Evolutionary conservation across 208 protist species (phyloP).

Genomic region (Leptomonas pyrrhocoris): DNA sequence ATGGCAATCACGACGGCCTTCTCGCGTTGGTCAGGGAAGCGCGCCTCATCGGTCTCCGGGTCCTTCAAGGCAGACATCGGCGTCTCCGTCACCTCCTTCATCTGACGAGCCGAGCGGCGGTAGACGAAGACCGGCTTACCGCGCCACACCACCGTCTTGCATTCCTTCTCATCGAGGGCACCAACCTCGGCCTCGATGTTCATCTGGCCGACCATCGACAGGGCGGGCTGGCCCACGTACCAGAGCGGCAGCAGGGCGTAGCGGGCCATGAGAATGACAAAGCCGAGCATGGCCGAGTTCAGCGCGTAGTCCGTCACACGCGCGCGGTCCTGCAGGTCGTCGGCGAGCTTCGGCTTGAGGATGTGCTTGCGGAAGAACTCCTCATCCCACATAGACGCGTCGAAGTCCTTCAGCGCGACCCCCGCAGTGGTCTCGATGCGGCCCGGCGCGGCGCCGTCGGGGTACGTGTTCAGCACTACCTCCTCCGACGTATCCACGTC

Average conservation of each 20-base stretch:
- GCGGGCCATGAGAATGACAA: conserved; percentile 83
- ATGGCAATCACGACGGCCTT: conserved; percentile 97
- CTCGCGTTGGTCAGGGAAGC: conserved; percentile 89
- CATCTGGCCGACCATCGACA: conserved; percentile 95
- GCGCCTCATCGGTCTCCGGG: conserved; percentile 93
- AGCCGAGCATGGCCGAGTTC: conserved; percentile 83
- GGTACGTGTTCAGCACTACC: conserved; percentile 93
- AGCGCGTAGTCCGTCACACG: conserved; percentile 90
- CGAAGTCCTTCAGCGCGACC: conserved; percentile 85
- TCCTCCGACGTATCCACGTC: conserved; percentile 81
- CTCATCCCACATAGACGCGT: conserved; percentile 90
- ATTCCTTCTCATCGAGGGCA: conserved; percentile 89
- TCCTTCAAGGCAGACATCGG: conserved; percentile 93
- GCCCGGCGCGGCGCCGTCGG: conserved; percentile 67
- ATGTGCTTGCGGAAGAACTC: conserved; percentile 94
- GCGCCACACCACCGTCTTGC: conserved; percentile 97
- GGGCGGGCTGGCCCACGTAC: conserved; percentile 87
- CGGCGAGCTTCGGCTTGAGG: conserved; percentile 86
- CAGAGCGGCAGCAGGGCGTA: conserved; percentile 85
- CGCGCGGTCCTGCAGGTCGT: conserved; percentile 79
- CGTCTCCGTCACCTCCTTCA: conserved; percentile 83
- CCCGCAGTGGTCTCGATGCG: conserved; percentile 86
- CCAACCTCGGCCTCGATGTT: conserved; percentile 97
- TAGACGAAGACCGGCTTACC: conserved; percentile 99
- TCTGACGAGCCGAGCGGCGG: conserved; percentile 94